These are phyloP conservation scores for Glycine soja DNA, from an alignment of 306 rosid genomes.

Conservation along the genomic window DNA sequence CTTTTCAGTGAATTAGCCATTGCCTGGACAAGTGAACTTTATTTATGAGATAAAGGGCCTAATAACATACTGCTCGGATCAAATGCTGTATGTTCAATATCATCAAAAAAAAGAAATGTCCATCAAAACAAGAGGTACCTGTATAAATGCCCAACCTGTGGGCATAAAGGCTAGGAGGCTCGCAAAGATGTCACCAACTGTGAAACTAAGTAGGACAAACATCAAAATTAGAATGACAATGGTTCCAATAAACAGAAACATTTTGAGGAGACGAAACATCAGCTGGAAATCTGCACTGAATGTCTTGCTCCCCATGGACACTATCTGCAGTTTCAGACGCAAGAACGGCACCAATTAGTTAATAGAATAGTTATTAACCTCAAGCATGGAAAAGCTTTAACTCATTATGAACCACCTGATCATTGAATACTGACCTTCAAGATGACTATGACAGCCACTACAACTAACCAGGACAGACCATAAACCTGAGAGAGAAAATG, in stretches of 20 bases:
- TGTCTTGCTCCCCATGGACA: constrained; percentile 87
- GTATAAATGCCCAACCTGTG: constrained; percentile 93
- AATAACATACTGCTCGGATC: no score
- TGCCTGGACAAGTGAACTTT: no score
- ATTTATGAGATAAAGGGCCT: no score
- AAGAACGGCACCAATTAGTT: constrained; percentile 36
- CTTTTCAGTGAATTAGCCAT: no score
- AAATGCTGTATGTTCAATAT: not conserved
- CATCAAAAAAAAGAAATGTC: no score
- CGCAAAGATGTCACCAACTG: constrained; percentile 74
- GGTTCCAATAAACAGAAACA: constrained; percentile 70
- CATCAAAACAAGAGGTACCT: constrained; percentile 57
- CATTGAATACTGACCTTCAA: constrained; percentile 68
- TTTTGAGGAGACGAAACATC: constrained; percentile 91
- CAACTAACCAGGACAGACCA: constrained; percentile 93
- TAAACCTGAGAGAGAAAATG: constrained; percentile 71
- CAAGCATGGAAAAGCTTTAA: constrained; percentile 17
- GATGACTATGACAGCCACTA: constrained; percentile 75
- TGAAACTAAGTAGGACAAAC: constrained; percentile 70
- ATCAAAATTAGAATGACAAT: constrained; percentile 64
- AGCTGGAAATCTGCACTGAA: constrained; percentile 99
- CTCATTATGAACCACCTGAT: constrained; percentile 34
- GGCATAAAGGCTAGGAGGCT: constrained; percentile 91
- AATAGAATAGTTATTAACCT: constrained; percentile 36
- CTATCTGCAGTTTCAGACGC: constrained; percentile 69